phyloP scores from a whole-genome alignment of 352 stramenopile genomes.

The Peronospora farinosa region DNA sequence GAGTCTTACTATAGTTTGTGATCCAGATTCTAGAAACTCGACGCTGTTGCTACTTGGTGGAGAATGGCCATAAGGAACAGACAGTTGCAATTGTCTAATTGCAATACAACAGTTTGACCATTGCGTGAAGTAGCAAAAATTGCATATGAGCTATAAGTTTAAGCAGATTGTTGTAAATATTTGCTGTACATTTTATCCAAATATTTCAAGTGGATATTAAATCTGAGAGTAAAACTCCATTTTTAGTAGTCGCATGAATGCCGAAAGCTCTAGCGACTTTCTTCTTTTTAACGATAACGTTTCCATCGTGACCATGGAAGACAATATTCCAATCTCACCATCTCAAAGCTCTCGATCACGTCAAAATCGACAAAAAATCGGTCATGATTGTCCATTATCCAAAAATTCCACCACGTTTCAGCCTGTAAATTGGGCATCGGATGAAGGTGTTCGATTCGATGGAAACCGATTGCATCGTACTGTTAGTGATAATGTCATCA shows the following conservation, averaged over 20 bases:
- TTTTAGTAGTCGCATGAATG: conserved; percentile 10
- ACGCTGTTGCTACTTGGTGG: no score
- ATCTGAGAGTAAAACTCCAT: neutral
- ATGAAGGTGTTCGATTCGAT: conserved; percentile 27
- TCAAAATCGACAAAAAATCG: neutral
- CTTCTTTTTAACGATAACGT: conserved; percentile 1
- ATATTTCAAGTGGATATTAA: neutral
- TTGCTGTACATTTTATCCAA: neutral
- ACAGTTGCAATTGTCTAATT: no score
- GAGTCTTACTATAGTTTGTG: no score
- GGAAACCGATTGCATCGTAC: conserved; percentile 11
- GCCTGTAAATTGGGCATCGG: conserved; percentile 23
- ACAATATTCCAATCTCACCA: conserved; percentile 9
- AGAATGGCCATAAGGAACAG: no score
- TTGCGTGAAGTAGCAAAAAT: no score
- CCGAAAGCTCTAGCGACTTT: conserved; percentile 4
- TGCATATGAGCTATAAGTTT: no score
- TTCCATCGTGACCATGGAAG: conserved; percentile 3
- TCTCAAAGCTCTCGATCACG: neutral
- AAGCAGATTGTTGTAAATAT: no score
- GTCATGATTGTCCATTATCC: conserved; percentile 3
- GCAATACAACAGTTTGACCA: no score
- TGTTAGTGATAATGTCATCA: conserved; percentile 12
- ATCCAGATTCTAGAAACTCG: no score
- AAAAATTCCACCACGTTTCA: conserved; percentile 25